phyloP scores from a whole-genome alignment of 169 alveolate genomes.

The Pseudocohnilembus persalinus region DNA sequence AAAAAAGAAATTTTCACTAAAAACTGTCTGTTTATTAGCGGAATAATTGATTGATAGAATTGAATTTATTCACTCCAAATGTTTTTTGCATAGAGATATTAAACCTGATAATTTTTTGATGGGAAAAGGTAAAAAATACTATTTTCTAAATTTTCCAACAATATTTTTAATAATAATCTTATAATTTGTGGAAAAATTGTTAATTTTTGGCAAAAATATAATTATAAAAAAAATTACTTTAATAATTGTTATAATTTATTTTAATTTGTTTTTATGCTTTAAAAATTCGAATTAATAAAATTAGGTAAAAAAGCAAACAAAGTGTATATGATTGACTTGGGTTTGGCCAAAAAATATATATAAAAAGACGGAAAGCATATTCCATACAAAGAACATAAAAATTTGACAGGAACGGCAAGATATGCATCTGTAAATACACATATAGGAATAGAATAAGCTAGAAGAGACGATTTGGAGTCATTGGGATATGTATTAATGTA shows the following conservation, averaged over 20 bases:
- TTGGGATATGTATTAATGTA: constrained; percentile 79
- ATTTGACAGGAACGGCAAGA: constrained; percentile 86
- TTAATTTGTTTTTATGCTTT: too few relatives aligned
- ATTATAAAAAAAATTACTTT: constrained; percentile 36
- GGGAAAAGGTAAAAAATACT: constrained; percentile 55
- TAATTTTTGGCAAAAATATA: too few relatives aligned
- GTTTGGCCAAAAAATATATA: constrained; percentile 72
- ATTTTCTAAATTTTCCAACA: too few relatives aligned
- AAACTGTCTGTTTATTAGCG: constrained; percentile 57
- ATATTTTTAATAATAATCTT: too few relatives aligned
- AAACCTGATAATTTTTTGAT: constrained; percentile 81
- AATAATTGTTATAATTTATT: too few relatives aligned
- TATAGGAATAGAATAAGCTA: constrained; percentile 81
- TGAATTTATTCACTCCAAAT: constrained; percentile 65
- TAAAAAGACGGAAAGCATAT: constrained; percentile 75
- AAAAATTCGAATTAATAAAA: too few relatives aligned
- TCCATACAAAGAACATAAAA: constrained; percentile 81
- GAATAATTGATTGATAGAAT: constrained; percentile 66
- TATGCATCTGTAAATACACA: constrained; percentile 82
- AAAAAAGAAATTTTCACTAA: constrained; percentile 54
- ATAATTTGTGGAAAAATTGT: too few relatives aligned
- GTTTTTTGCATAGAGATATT: constrained; percentile 79
- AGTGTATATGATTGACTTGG: constrained; percentile 81
- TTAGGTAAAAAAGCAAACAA: constrained; percentile 43
- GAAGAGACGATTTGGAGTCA: constrained; percentile 88